Conservation (phyloP, 1,284 basidiomycete species). For the Apiotrichum akiyoshidainum region DNA sequence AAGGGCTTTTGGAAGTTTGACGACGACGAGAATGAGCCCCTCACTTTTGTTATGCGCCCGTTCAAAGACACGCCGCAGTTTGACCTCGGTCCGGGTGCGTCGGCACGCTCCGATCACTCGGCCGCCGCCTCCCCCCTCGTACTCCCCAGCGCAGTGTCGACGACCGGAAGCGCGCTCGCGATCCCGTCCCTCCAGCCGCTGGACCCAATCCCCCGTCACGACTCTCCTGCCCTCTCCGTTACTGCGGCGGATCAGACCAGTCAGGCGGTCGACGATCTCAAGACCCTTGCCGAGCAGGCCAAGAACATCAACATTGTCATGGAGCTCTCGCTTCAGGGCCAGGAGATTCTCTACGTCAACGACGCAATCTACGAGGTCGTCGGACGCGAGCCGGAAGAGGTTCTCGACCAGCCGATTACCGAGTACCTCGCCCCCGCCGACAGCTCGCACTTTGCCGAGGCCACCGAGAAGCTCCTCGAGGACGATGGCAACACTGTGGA, state of each 20-base stretch:
- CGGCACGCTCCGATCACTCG: conserved; percentile 1
- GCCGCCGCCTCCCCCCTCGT: not conserved
- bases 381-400: conserved; percentile 78
- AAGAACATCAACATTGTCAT: conserved; percentile 93
- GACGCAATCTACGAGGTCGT: conserved; percentile 86
- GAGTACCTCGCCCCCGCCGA: conserved; percentile 79
- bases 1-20: conserved; percentile 99
- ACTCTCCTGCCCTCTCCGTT: not conserved
- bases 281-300: conserved; percentile 82
- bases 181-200: not conserved
- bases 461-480: conserved; percentile 76
- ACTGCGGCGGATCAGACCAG: not conserved
- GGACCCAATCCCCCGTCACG: not conserved
- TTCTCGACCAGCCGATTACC: conserved; percentile 77
- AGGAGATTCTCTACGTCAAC: conserved; percentile 83
- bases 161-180: not conserved
- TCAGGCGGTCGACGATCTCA: conserved; percentile 75
- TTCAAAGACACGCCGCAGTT: conserved; percentile 38
- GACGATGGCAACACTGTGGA: conserved; percentile 95
- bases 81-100: conserved; percentile 9
- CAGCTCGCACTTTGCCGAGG: conserved; percentile 79
- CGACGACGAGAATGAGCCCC: conserved; percentile 67
- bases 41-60: conserved; percentile 84
- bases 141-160: not conserved
- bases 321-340: conserved; percentile 89